Conservation (phyloP, 345 rosid genomes). For the Gossypium thurberi region DNA sequence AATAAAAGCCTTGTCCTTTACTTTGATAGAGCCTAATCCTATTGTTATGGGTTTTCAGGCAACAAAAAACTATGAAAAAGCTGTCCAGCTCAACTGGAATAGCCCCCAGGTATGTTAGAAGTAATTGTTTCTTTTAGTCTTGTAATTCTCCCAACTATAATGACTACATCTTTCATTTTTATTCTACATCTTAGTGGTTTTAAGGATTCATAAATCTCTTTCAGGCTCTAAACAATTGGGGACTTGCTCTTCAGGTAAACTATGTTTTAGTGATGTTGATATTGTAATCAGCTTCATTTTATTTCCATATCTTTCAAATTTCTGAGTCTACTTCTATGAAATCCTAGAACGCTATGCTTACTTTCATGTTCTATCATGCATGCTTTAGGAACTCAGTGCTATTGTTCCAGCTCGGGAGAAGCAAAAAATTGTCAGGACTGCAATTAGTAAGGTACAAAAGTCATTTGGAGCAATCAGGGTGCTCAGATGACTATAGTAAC, state of each 20-base stretch:
- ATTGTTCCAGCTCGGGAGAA: conserved; percentile 94
- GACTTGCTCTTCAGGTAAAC: conserved; percentile 88
- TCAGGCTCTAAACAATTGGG: conserved; percentile 99
- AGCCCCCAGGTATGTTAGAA: conserved; percentile 75
- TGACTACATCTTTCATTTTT: not conserved
- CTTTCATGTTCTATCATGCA: conserved; percentile 9
- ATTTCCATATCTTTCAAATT: not conserved
- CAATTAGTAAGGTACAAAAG: conserved; percentile 81
- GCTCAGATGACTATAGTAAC: conserved; percentile 24
- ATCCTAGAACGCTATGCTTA: not conserved
- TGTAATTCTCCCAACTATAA: conserved; percentile 12
- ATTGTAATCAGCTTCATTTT: not conserved
- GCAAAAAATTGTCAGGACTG: conserved; percentile 85
- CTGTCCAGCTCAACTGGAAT: conserved; percentile 95
- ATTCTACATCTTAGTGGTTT: not conserved
- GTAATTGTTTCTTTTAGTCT: conserved; percentile 8
- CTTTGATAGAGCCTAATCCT: not conserved
- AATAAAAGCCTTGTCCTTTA: not conserved
- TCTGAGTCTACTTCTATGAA: not conserved
- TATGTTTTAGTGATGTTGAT: conserved; percentile 5
- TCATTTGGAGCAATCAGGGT: conserved; percentile 23
- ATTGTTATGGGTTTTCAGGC: conserved; percentile 42
- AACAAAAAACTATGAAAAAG: conserved; percentile 86
- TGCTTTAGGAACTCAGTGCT: conserved; percentile 83
- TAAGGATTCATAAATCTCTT: conserved; percentile 19